A percentile compares a stretch with the other conserved stretches of the same genome.
These are phyloP conservation scores for Solanum pimpinellifolium DNA, from an alignment of 257 asterid species.

Conservation along the genomic window DNA sequence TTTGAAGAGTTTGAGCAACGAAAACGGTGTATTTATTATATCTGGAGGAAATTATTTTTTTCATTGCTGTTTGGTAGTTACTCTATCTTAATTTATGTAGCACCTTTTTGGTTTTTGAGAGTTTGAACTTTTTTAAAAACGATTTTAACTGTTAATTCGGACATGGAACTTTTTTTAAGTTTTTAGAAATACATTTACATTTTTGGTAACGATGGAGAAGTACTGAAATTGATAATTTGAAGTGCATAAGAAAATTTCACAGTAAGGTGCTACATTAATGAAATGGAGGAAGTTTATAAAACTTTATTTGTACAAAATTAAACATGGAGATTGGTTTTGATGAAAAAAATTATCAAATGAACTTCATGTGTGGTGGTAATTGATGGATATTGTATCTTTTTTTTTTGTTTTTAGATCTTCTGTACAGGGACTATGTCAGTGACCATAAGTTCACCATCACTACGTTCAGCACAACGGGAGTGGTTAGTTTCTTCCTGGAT, in stretches of 20 bases:
- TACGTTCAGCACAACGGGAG: conserved; percentile 7
- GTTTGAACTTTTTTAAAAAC: background rate
- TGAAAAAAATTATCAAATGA: background rate
- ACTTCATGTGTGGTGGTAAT: background rate
- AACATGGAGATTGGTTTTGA: background rate
- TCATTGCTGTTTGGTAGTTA: background rate
- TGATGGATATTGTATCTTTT: background rate
- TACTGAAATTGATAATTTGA: background rate
- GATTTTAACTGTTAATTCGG: background rate
- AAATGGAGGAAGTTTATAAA: background rate
- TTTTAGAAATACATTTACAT: background rate
- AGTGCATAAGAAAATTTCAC: background rate
- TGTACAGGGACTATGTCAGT: conserved; percentile 7
- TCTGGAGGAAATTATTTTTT: background rate
- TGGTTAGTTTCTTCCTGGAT: background rate
- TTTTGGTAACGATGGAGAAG: background rate
- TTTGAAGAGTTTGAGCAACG: background rate
- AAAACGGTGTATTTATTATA: background rate
- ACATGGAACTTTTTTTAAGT: background rate
- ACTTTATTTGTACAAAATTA: background rate
- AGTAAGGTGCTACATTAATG: background rate
- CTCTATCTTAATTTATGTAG: background rate
- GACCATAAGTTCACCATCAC: conserved; percentile 12
- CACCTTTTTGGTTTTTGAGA: background rate
- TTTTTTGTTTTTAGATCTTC: conserved; percentile 6